Evolutionary conservation across 768 basidiomycete species (phyloP).

Genomic region (Lentinula aciculospora): DNA sequence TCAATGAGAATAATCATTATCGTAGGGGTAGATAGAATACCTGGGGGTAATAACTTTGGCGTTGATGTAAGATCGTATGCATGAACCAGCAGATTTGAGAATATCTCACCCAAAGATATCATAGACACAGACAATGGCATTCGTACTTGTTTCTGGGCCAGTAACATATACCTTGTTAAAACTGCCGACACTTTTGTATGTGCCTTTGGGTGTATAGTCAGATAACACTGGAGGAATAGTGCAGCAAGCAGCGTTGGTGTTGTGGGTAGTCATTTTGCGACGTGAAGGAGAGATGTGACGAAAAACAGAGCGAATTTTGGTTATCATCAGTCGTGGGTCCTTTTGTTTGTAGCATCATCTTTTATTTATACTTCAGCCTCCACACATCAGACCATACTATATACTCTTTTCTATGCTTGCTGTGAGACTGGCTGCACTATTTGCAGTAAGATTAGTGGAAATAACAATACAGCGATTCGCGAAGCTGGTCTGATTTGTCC

Average conservation of each 20-base stretch:
- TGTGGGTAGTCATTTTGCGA: conserved; percentile 30
- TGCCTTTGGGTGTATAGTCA: conserved; percentile 47
- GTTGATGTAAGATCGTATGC: background rate
- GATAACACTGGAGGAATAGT: conserved; percentile 48
- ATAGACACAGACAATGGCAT: conserved; percentile 51
- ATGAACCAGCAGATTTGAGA: background rate
- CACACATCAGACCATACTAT: background rate
- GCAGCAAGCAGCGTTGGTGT: conserved; percentile 45
- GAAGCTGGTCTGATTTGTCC: no score
- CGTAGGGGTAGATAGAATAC: background rate
- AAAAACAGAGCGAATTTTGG: conserved; percentile 31
- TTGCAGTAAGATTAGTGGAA: background rate
- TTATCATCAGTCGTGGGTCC: conserved; percentile 17
- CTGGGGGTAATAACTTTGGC: conserved; percentile 43
- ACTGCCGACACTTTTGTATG: conserved; percentile 37
- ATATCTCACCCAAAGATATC: conserved; percentile 55
- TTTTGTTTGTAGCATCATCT: background rate
- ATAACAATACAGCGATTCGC: no score
- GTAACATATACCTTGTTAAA: conserved; percentile 49
- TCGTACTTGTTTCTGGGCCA: conserved; percentile 40
- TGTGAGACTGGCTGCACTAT: background rate
- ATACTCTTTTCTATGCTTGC: background rate
- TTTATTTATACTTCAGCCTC: background rate
- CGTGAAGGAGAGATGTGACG: conserved; percentile 27
- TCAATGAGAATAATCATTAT: background rate